Evolutionary conservation across 371 early-diverging fungal species (phyloP).

Genomic region (Rhizopus sp.): DNA sequence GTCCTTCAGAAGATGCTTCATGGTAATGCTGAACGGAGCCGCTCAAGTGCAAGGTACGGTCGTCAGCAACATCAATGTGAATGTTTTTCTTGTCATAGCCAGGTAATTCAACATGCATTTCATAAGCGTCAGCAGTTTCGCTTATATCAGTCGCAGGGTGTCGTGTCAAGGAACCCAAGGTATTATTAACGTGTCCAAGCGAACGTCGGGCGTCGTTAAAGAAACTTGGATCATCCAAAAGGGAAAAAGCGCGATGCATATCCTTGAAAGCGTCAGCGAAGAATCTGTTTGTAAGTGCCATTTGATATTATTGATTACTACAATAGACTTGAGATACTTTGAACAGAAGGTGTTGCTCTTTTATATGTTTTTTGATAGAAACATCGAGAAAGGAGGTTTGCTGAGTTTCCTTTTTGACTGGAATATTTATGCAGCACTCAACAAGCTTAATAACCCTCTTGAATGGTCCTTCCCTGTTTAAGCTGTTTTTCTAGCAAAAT

Average conservation of each 20-base stretch:
- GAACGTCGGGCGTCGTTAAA: conserved; percentile 22
- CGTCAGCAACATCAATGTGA: conserved; percentile 25
- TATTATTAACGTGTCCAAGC: conserved; percentile 3
- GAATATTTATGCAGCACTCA: neutral
- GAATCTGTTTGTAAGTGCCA: conserved; percentile 32
- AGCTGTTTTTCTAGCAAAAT: no score
- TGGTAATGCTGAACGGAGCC: conserved; percentile 14
- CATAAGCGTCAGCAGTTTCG: conserved; percentile 28
- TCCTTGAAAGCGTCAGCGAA: conserved; percentile 38
- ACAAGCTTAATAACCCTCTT: neutral
- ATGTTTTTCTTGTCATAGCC: conserved; percentile 32
- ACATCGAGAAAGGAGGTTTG: neutral
- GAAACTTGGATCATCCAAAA: conserved; percentile 37
- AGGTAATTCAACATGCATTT: conserved; percentile 33
- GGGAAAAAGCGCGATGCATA: conserved; percentile 27
- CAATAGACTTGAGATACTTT: neutral
- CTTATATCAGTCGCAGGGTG: conserved; percentile 27
- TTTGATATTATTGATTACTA: conserved; percentile 3
- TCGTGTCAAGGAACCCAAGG: conserved; percentile 4
- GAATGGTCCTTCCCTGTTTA: no score
- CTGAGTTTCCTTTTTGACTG: neutral
- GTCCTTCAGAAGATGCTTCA: neutral
- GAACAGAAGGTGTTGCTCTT: neutral
- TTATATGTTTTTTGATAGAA: neutral
- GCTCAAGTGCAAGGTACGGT: conserved; percentile 20